Conservation (phyloP, 1,284 basidiomycete species). For the Ustilago bromivora region DNA sequence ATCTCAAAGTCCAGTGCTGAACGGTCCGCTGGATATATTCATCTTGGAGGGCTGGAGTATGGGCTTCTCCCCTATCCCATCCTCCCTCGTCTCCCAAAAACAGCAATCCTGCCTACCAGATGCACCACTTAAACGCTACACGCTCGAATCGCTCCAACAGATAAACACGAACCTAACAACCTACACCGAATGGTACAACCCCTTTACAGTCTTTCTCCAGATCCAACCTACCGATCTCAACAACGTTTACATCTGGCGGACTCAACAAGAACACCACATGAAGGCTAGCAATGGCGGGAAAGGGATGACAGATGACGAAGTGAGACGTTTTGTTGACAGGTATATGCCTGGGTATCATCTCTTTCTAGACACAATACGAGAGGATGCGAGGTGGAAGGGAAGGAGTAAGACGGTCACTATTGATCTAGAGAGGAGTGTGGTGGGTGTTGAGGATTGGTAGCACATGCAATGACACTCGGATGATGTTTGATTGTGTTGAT, state of each 20-base stretch:
- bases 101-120: background rate
- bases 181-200: slow-evolving; percentile 31
- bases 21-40: slow-evolving; percentile 34
- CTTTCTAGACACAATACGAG: slow-evolving; percentile 34
- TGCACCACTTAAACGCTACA: slow-evolving; percentile 24
- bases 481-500: background rate
- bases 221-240: slow-evolving; percentile 35
- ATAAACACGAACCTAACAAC: slow-evolving; percentile 36
- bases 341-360: slow-evolving; percentile 72
- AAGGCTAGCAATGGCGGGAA: slow-evolving; percentile 41
- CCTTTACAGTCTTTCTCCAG: slow-evolving; percentile 43
- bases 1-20: slow-evolving; percentile 13
- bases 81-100: slow-evolving; percentile 16
- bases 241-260: slow-evolving; percentile 46
- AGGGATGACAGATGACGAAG: slow-evolving; percentile 40
- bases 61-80: slow-evolving; percentile 37
- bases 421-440: slow-evolving; percentile 27
- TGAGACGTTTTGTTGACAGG: slow-evolving; percentile 47
- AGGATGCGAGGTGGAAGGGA: slow-evolving; percentile 36
- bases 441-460: slow-evolving; percentile 38
- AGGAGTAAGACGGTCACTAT: slow-evolving; percentile 43
- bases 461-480: background rate
- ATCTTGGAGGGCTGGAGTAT: slow-evolving; percentile 52
- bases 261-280: slow-evolving; percentile 49
- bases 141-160: slow-evolving; percentile 24